These are phyloP conservation scores for Aquilaria malaccensis DNA, from an alignment of 345 rosid genomes.

Conservation along the genomic window DNA sequence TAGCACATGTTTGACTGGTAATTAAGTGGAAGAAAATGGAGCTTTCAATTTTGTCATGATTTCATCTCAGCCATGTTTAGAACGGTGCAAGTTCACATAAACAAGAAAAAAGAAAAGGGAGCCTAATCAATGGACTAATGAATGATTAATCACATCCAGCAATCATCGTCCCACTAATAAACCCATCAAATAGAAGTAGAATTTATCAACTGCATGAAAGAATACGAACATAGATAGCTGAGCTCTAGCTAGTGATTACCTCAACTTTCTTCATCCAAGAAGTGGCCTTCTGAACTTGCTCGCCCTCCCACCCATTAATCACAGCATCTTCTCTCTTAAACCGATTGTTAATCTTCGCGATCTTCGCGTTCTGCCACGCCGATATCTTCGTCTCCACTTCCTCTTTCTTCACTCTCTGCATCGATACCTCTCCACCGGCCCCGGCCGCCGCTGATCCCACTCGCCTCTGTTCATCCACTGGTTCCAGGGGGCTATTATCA, in stretches of 20 bases:
- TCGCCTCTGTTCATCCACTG: slow-evolving; percentile 14
- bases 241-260: slow-evolving; percentile 28
- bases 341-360: slow-evolving; percentile 83
- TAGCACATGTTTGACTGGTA: no score
- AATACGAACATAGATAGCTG: no score
- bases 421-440: slow-evolving; percentile 32
- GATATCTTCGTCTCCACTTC: slow-evolving; percentile 86
- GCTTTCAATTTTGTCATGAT: no score
- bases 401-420: slow-evolving; percentile 83
- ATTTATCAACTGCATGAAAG: neutral
- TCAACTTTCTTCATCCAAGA: slow-evolving; percentile 94
- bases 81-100: no score
- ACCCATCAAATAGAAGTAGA: neutral
- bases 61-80: no score
- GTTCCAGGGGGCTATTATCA: slow-evolving; percentile 33
- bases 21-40: no score
- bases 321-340: slow-evolving; percentile 93
- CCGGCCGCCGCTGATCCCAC: slow-evolving; percentile 14
- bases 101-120: no score
- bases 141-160: neutral
- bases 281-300: slow-evolving; percentile 68
- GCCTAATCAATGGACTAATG: no score
- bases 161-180: neutral
- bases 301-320: slow-evolving; percentile 84
- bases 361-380: slow-evolving; percentile 94